These are phyloP conservation scores for Kodamaea plutei DNA, from an alignment of 1,139 yeast species.

Conservation along the genomic window DNA sequence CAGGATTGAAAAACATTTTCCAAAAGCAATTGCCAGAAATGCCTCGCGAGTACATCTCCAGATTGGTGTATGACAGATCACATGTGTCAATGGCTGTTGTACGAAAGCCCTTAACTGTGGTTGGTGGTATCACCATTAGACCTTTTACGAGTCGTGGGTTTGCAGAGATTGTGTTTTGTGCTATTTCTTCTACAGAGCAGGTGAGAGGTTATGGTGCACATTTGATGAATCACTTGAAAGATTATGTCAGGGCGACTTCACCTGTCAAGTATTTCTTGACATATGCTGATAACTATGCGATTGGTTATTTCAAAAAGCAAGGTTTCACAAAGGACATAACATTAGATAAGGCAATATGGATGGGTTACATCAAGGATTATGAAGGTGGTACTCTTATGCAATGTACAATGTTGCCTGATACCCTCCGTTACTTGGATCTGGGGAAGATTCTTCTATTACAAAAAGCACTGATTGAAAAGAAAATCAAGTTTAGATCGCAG, in stretches of 20 bases:
- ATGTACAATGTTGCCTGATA: constrained; percentile 85
- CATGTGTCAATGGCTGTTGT: constrained; percentile 96
- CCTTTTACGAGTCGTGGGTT: constrained; percentile 88
- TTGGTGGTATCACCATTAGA: constrained; percentile 95
- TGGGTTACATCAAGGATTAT: constrained; percentile 97
- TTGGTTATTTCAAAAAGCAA: constrained; percentile 96
- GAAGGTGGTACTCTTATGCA: constrained; percentile 99
- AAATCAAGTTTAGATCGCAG: constrained; percentile 73
- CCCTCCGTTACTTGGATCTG: constrained; percentile 78
- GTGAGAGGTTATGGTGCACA: constrained; percentile 99
- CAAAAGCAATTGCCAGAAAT: constrained; percentile 96
- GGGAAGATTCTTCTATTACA: constrained; percentile 81
- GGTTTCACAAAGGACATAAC: constrained; percentile 96
- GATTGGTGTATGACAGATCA: constrained; percentile 89
- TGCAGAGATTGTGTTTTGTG: constrained; percentile 98
- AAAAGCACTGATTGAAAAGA: constrained; percentile 85
- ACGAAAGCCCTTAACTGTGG: constrained; percentile 87
- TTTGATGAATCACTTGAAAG: constrained; percentile 94
- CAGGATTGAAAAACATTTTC: constrained; percentile 92
- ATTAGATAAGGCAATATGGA: constrained; percentile 83
- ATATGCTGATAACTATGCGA: constrained; percentile 97
- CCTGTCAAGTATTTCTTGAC: constrained; percentile 86
- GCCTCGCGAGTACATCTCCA: constrained; percentile 95
- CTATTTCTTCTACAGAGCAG: constrained; percentile 94
- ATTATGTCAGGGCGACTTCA: constrained; percentile 86